Evolutionary conservation across 2,329 filamentous ascomycete species (phyloP), one percentile per base, ranked within the genome.

Genomic region (Fusarium sp.): DNA sequence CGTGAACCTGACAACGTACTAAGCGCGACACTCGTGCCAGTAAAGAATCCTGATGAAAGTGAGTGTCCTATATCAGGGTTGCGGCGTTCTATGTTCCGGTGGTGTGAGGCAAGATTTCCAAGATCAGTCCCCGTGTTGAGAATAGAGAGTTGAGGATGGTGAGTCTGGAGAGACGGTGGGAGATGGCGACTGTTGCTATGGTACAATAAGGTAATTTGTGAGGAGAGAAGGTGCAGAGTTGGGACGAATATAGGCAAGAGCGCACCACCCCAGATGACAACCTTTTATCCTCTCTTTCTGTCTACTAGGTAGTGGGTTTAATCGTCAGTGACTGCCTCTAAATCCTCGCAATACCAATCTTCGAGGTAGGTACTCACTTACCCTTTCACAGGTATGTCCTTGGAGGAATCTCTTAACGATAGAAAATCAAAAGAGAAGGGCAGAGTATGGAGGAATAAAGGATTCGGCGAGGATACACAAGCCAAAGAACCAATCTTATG

Each of bases 211-310:
- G n/a, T n/a, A 39, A 48, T 25, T 37, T 51, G 33, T 41, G 33
- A 56, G 20, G 47, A 50, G 51, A 60, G 68, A 59, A 65, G 62
- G 67, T 66, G 57, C 56, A 47, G 20, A 32, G 30, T 50, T 54
- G 44, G 43, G 57, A 66, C 35, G 37, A 59, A 48, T 23, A 37
- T 41, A 55, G 55, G 64, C 54, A 71, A 51, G 61, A 64, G 46
- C 52, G 37, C 39, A 39, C 22, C 47, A 39, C 44, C 17, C 50
- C 48, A 25, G 37, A n/a, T 37, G 17, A 10, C 46, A 20, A 51
- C 30, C 56, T 50, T 39, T 30, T 32, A 45, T 52, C 56, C 32
- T 33, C 43, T 43, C 20, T 47, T 57, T 46, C 41, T 58, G 39
- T 44, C 57, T 66, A 41, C 55, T 57, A 30, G n/a, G n/a, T n/a